A percentile compares a stretch with the other conserved stretches of the same genome.
Evolutionary conservation across 768 basidiomycete species (phyloP).

Genomic region (Suillus plorans): DNA sequence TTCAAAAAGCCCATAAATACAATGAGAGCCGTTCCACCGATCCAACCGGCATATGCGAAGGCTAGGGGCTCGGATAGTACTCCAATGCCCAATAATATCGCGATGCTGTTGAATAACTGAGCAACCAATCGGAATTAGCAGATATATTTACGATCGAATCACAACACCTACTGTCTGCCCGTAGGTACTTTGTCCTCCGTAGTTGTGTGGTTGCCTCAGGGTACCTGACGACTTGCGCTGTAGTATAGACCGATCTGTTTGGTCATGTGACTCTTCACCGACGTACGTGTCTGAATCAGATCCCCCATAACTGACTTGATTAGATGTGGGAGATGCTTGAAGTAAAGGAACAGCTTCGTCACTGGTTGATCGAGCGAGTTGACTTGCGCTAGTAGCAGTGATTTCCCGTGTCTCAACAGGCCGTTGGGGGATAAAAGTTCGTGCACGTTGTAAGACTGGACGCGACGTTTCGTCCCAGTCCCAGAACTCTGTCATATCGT

Average conservation of each 20-base stretch:
- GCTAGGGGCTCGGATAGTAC: constrained; percentile 90
- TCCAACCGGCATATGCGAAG: constrained; percentile 91
- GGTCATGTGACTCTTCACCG: neutral
- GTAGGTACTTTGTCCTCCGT: constrained; percentile 64
- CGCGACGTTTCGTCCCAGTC: constrained; percentile 21
- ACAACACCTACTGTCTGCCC: constrained; percentile 60
- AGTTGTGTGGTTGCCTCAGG: constrained; percentile 26
- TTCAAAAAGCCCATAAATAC: constrained; percentile 76
- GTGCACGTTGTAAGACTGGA: neutral
- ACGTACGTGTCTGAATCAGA: neutral
- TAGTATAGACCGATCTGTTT: constrained; percentile 3
- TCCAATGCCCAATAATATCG: constrained; percentile 84
- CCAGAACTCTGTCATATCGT: constrained; percentile 19
- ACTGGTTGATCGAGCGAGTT: neutral
- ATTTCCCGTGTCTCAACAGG: neutral
- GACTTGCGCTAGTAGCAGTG: neutral
- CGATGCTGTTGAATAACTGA: constrained; percentile 87
- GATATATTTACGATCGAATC: neutral
- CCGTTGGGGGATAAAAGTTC: neutral
- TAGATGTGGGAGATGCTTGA: constrained; percentile 23
- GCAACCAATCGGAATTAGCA: constrained; percentile 7
- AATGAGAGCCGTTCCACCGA: constrained; percentile 70
- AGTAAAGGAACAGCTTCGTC: constrained; percentile 41
- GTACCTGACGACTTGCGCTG: constrained; percentile 1
- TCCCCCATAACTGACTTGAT: neutral